These are phyloP conservation scores for Secale cereale DNA, from an alignment of 176 grass and related monocot genomes.

Conservation along the genomic window DNA sequence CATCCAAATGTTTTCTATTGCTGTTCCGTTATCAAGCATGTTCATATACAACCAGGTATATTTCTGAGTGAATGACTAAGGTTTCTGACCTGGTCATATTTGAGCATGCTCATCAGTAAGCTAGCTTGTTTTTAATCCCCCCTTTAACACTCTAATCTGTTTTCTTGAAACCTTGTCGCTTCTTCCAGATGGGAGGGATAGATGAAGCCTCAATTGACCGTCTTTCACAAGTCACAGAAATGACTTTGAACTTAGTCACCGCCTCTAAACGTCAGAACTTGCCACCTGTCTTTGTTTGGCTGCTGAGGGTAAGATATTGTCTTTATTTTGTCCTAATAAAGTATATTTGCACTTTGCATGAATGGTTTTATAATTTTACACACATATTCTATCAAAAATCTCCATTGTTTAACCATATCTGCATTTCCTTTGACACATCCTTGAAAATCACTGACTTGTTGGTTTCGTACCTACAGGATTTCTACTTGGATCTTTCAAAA, in stretches of 20 bases:
- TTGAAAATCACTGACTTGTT: not conserved
- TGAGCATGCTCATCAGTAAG: constrained; percentile 3
- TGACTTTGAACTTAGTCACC: constrained; percentile 89
- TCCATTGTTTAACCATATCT: not conserved
- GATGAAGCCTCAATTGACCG: constrained; percentile 91
- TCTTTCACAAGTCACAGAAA: constrained; percentile 93
- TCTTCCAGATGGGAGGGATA: constrained; percentile 86
- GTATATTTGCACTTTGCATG: not conserved
- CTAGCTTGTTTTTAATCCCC: not conserved
- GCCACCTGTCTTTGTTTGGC: constrained; percentile 92
- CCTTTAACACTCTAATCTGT: not conserved
- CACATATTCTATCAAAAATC: not conserved
- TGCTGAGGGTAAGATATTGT: constrained; percentile 58
- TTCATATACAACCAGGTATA: constrained; percentile 97
- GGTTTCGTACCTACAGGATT: constrained; percentile 57
- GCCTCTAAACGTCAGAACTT: constrained; percentile 85
- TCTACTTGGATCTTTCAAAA: constrained; percentile 89
- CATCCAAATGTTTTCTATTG: constrained; percentile 95
- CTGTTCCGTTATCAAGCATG: constrained; percentile 92
- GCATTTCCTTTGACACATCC: not conserved
- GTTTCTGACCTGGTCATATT: not conserved
- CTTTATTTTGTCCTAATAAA: not conserved
- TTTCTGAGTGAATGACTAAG: not conserved
- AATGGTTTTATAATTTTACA: not conserved
- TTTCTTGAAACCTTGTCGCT: not conserved